phyloP scores from a whole-genome alignment of 371 early-diverging fungal species.

The Paramicrosporidium saccamoebae region DNA sequence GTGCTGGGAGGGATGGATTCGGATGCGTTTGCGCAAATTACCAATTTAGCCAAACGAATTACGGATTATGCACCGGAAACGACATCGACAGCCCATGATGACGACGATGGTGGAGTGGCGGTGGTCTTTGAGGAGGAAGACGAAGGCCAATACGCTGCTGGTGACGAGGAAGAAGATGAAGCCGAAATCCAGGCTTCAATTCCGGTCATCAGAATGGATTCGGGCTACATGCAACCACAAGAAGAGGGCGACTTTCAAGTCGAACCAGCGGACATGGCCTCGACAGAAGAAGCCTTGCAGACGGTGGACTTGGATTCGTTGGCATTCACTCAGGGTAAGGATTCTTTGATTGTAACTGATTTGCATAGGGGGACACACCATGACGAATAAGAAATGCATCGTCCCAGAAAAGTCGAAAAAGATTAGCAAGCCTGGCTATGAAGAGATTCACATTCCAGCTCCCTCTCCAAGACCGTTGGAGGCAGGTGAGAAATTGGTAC shows the following conservation, averaged over 20 bases:
- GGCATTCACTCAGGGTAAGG: slow-evolving; percentile 60
- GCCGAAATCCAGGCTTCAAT: slow-evolving; percentile 4
- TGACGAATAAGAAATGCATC: slow-evolving; percentile 77
- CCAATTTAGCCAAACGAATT: slow-evolving; percentile 66
- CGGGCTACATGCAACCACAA: too few relatives aligned
- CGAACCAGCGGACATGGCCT: slow-evolving; percentile 3
- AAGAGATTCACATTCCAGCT: slow-evolving; percentile 83
- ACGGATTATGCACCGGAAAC: slow-evolving; percentile 26
- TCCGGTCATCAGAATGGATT: slow-evolving; percentile 6
- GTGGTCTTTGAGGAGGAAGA: slow-evolving; percentile 26
- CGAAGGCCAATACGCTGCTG: slow-evolving; percentile 9
- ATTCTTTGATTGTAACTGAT: too few relatives aligned
- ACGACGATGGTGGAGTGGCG: slow-evolving; percentile 19
- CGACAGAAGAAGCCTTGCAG: slow-evolving; percentile 8
- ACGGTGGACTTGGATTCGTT: slow-evolving; percentile 42
- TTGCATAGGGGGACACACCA: slow-evolving; percentile 64
- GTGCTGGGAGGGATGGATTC: slow-evolving; percentile 23
- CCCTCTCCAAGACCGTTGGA: slow-evolving; percentile 26
- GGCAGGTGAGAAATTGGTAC: slow-evolving; percentile 24
- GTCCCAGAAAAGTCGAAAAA: slow-evolving; percentile 82
- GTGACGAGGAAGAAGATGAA: slow-evolving; percentile 2
- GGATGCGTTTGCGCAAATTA: slow-evolving; percentile 46
- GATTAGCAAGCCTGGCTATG: slow-evolving; percentile 67
- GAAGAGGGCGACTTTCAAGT: slow-evolving; percentile 1
- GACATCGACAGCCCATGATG: slow-evolving; percentile 5